Evolutionary conservation across 23 red algal species (phyloP).

Genomic region (Agarophyton chilense): DNA sequence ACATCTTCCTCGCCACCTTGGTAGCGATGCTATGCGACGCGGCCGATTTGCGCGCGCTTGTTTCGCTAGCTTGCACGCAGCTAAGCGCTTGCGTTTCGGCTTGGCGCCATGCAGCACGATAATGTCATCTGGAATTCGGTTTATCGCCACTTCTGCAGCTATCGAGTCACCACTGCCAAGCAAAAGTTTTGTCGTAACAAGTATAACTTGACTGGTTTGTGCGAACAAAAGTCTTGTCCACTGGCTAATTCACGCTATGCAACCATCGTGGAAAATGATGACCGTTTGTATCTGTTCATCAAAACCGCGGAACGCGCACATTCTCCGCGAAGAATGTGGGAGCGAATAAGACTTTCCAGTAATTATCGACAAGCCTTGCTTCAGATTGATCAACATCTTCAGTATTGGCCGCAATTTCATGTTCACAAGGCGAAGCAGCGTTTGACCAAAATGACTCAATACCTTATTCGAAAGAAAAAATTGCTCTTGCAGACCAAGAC

Average conservation of each 20-base stretch:
- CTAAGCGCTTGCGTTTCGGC: too few relatives aligned
- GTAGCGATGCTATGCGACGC: too few relatives aligned
- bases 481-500: conserved; percentile 60
- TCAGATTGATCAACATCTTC: conserved; percentile 83
- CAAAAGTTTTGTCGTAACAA: conserved; percentile 89
- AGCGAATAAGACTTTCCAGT: conserved; percentile 75
- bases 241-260: conserved; percentile 97
- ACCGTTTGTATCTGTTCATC: conserved; percentile 73
- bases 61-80: too few relatives aligned
- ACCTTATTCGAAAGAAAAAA: conserved; percentile 77
- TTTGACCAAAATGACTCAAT: conserved; percentile 96
- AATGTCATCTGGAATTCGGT: conserved; percentile 89
- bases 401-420: conserved; percentile 88
- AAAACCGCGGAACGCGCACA: conserved; percentile 96
- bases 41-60: too few relatives aligned
- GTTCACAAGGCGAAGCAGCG: conserved; percentile 98
- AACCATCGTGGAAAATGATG: conserved; percentile 89
- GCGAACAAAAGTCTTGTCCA: conserved; percentile 83
- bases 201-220: conserved; percentile 97
- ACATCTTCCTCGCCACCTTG: too few relatives aligned
- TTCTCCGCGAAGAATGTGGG: conserved; percentile 83
- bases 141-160: conserved; percentile 91
- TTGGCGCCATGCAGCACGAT: conserved; percentile 90
- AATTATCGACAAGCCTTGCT: conserved; percentile 83
- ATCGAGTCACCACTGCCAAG: conserved; percentile 77